These are phyloP conservation scores for Ustilago nuda DNA, from an alignment of 1,284 basidiomycete genomes.

Conservation along the genomic window DNA sequence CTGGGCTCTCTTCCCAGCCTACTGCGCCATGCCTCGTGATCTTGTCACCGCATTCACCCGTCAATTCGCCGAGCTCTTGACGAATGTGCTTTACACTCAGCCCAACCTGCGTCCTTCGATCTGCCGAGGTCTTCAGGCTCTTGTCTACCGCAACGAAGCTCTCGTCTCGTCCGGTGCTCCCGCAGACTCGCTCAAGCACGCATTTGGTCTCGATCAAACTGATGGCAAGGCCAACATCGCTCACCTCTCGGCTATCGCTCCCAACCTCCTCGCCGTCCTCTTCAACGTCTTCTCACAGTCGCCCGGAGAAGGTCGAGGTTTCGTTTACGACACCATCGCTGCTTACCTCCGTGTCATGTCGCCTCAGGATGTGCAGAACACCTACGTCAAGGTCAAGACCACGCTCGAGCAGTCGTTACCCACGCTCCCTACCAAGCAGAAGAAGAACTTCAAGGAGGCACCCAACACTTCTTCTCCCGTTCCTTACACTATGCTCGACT, in stretches of 20 bases:
- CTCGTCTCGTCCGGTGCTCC: constrained; percentile 72
- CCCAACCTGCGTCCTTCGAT: constrained; percentile 84
- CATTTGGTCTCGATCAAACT: constrained; percentile 73
- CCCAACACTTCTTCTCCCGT: constrained; percentile 69
- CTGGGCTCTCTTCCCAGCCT: constrained; percentile 79
- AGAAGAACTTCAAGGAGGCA: constrained; percentile 42
- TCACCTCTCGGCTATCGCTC: constrained; percentile 82
- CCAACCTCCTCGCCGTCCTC: constrained; percentile 92
- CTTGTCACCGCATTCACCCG: constrained; percentile 71
- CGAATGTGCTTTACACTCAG: constrained; percentile 90
- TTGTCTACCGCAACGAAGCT: constrained; percentile 80
- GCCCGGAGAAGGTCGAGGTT: constrained; percentile 79
- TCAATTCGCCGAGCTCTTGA: constrained; percentile 75
- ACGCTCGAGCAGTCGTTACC: constrained; percentile 81
- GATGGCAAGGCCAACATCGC: constrained; percentile 79
- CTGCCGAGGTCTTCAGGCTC: constrained; percentile 81
- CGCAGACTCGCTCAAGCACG: constrained; percentile 71
- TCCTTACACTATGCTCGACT: constrained; percentile 86
- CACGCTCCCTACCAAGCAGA: constrained; percentile 45
- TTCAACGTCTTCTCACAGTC: constrained; percentile 96
- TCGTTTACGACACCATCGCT: constrained; percentile 88
- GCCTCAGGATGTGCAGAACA: constrained; percentile 76
- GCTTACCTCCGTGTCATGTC: constrained; percentile 85
- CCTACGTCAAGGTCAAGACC: constrained; percentile 81
- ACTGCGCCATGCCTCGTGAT: constrained; percentile 85